Percentiles rank a stretch among this genome's conserved stretches.
Conservation (phyloP, 2,329 filamentous ascomycete species). For the Phialophora expanda region DNA sequence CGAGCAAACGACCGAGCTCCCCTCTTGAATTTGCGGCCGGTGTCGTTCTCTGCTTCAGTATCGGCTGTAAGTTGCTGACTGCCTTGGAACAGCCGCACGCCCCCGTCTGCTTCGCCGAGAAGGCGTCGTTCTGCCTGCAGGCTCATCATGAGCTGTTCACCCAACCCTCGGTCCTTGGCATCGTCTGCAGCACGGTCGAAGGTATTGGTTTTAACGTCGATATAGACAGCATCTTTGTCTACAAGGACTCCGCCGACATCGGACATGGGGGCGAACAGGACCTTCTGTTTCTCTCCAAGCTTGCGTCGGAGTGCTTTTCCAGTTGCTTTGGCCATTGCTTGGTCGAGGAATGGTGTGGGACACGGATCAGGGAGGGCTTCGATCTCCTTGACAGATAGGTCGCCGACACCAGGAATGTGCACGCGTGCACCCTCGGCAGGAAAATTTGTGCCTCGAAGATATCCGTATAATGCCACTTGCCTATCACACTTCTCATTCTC, state of each 20-base stretch:
- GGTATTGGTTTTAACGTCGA: constrained; percentile 71
- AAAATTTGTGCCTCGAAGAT: constrained; percentile 93
- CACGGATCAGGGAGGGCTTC: constrained; percentile 92
- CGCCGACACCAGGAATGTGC: constrained; percentile 90
- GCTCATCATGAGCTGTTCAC: constrained; percentile 91
- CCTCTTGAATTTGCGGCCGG: constrained; percentile 60
- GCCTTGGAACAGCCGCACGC: constrained; percentile 83
- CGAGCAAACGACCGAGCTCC: constrained; percentile 59
- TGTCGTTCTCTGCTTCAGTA: constrained; percentile 63
- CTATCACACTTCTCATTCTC: constrained; percentile 87
- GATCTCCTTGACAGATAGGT: constrained; percentile 80
- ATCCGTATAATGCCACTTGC: constrained; percentile 88
- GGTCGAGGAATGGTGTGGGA: constrained; percentile 88
- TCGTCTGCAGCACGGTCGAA: constrained; percentile 70
- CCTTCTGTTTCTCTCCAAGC: constrained; percentile 94
- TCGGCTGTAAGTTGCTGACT: constrained; percentile 62
- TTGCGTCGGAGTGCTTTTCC: constrained; percentile 81
- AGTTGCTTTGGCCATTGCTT: constrained; percentile 79
- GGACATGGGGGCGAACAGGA: constrained; percentile 96
- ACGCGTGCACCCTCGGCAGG: constrained; percentile 81
- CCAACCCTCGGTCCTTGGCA: constrained; percentile 79
- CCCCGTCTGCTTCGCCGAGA: constrained; percentile 79
- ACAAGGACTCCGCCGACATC: constrained; percentile 95
- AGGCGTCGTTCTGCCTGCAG: constrained; percentile 82
- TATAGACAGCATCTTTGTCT: constrained; percentile 96